Base-by-base conservation (phyloP, 192 early-diverging fungal genomes). In the Entrophospora sp. region DNA sequence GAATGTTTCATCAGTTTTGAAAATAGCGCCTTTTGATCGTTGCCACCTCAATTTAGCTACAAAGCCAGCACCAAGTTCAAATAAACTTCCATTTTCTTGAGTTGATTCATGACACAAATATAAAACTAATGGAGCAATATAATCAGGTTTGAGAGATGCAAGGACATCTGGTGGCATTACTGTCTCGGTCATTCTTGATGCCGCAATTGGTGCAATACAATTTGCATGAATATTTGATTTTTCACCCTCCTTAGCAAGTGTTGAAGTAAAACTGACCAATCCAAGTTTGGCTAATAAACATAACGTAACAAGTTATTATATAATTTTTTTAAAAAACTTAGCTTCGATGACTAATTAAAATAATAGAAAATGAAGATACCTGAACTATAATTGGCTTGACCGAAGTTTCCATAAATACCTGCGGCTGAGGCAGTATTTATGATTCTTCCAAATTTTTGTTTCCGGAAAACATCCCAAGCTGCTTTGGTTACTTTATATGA, bases 351-450 rank as follows among this genome's bases (percentile, higher is more conserved):
- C n/a, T n/a, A n/a, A n/a, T n/a, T n/a, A n/a, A n/a, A n/a, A n/a
- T n/a, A n/a, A n/a, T n/a, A n/a, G n/a, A n/a, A n/a, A n/a, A n/a
- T n/a, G n/a, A n/a, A n/a, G 30, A 69, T 69, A 87, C 85, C 87
- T 56, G 89, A 75, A 57, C 82, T 77, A 71, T 94, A 94, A 81
- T 94, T 94, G 35, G 87, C 75, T 68, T 84, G 83, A 45, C 97
- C 97, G 84, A 96, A 98, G 84, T 98, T 99, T 61, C 97, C 97
- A 73, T 99, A 99, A 60, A 99, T 88, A 62, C 97, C 97, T 46
- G 97, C 94, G 48, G 95, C 95, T 48, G 95, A 97, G 13, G 96
- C 88, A 66, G 72, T 73, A 68, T 77, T 77, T 62, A 77, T 73
- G 42, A 86, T 86, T 63, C 92, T 83, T 44, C 96, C 96, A 61